Evolutionary conservation across 352 stramenopile genomes (phyloP), one percentile per base, ranked within the genome.

Genomic region (Phytopythium oedochilum): DNA sequence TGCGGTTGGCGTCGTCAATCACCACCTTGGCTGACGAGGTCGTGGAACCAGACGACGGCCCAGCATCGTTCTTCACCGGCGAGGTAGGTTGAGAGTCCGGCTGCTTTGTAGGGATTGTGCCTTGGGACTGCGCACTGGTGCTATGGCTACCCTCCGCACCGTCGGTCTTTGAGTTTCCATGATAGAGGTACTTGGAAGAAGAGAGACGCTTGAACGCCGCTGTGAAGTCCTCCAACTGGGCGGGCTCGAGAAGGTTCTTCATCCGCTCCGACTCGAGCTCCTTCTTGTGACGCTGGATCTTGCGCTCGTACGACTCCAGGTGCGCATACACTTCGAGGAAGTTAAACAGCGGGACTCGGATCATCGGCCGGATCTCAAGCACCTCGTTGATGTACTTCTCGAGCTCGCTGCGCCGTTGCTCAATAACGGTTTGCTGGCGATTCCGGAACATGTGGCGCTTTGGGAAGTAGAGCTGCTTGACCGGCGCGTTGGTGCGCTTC

Each of bases 321-420:
- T 94, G 84, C 22, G 81, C 79, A 56, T 96, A 92, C 1, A 96
- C 86, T 35, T 92, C 82, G 20, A 96, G 62, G 54, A 96, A 96
- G 59, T 92, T 94, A 63, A 91, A 93, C n/a, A 96, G 65, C 39
- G 83, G 83, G 18, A 94, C 79, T 18, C 83, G 81, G 26, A 94
- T 94, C 14, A 91, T 58, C 50, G 86, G 82, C 1, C 71, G 68
- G 28, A 96, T 89, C 23, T 89, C 80, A 26, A 96, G 59, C 45
- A 91, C 80, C 46, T 93, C 82, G 58, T 94, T 92, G 52, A 96
- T 88, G 60, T 96, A 96, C 60, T 91, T 89, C 53, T 94, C 86
- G 43, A 96, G 56, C 55, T 94, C 86, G 55, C 71, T 88, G 14
- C 86, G 78, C 15, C 86, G 71, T 66, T 94, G 83, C 38, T 96